Base-by-base conservation (phyloP, 1,284 basidiomycete genomes). In the Cerrena zonata region DNA sequence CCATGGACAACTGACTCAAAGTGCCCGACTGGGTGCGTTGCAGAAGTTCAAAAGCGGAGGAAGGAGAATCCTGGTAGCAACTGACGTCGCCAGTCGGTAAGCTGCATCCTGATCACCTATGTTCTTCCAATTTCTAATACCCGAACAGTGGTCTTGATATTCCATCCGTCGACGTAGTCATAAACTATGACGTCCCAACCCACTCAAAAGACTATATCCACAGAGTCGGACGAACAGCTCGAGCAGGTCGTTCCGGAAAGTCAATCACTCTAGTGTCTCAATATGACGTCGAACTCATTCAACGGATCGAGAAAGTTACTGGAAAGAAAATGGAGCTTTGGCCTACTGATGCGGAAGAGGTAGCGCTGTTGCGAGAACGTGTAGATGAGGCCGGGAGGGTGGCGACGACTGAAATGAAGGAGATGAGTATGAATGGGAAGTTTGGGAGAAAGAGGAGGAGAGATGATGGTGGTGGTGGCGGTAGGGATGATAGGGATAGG, bases 181-280 rank as follows among this genome's bases (percentile, higher is more conserved):
- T 99, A 71, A 99, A 99, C 70, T 99, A 92, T 67, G 95, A 99
- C 68, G 90, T 98, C 55, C 96, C 96, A 1, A 92, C 93, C 4
- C 92, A 99, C 68, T 98, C 94, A 24, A 99, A 99, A 74, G 96
- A 99, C 69, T 99, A 99, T 68, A 97, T 99, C 51, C 96, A 99
- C 67, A 85, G 96, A 51, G 96, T 99, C 18, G 96, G 96, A 30
- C 84, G 96, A 56, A 99, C 96, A 26, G 96, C 96, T 2, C 87
- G 96, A 66, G 96, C 96, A 0, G 96, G 96, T 13, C 82, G 96
- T 39, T 84, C 91, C 1, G 96, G 96, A 39, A 97, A 97, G 71
- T 88, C 91, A 1, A 90, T 99, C 59, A 97, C 96, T 11, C 78
- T 99, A 21, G 94, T 98, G 11, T 94, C 95, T 1, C 96, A 99